These are phyloP conservation scores for Alternaria infectoria DNA, from an alignment of 2,329 filamentous ascomycete species.

Conservation along the genomic window DNA sequence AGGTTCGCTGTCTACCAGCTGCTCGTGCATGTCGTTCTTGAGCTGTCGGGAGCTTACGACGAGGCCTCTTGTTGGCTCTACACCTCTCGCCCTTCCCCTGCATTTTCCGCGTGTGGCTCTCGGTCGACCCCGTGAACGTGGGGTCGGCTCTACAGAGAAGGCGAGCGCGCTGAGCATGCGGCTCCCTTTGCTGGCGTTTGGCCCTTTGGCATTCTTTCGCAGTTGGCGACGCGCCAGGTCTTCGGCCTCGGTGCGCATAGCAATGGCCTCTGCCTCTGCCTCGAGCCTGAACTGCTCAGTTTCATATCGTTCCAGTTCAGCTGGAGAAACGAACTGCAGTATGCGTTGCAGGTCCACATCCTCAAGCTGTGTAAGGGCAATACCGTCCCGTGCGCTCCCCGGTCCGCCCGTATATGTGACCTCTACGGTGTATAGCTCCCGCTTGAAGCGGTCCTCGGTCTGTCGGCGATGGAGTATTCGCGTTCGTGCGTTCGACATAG, in stretches of 20 bases:
- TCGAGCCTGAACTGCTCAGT: constrained; percentile 39
- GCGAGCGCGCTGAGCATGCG: constrained; percentile 16
- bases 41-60: not conserved
- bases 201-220: constrained; percentile 31
- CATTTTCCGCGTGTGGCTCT: constrained; percentile 18
- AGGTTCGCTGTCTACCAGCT: not conserved
- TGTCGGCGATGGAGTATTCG: constrained; percentile 39
- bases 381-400: not conserved
- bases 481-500: constrained; percentile 35
- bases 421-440: constrained; percentile 36
- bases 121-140: constrained; percentile 17
- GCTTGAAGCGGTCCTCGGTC: constrained; percentile 28
- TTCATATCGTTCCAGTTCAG: constrained; percentile 43
- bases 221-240: constrained; percentile 24
- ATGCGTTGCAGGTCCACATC: constrained; percentile 40
- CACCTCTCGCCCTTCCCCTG: not conserved
- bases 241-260: constrained; percentile 26
- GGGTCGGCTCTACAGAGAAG: constrained; percentile 7
- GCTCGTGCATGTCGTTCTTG: constrained; percentile 1
- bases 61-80: not conserved
- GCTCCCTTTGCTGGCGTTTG: constrained; percentile 15
- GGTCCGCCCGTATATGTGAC: constrained; percentile 12
- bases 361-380: constrained; percentile 15
- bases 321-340: constrained; percentile 34
- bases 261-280: constrained; percentile 33